Evolutionary conservation across 768 basidiomycete genomes (phyloP).

Genomic region (Stropharia rugosoannulata): DNA sequence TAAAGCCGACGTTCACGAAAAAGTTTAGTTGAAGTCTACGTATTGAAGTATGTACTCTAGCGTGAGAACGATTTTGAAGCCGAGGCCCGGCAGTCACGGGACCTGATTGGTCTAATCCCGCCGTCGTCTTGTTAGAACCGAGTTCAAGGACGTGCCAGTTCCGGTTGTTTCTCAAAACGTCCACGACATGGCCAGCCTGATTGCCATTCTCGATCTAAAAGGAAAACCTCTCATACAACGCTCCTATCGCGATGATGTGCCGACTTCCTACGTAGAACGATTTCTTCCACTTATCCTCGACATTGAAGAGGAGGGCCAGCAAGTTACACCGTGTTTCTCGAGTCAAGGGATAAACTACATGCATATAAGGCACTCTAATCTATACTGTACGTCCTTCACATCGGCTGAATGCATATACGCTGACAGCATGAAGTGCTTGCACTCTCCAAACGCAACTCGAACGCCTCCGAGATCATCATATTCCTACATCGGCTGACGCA

Average conservation of each 20-base stretch:
- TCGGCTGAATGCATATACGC: neutral
- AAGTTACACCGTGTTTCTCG: slow-evolving; percentile 95
- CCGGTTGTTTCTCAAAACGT: neutral
- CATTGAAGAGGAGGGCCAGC: slow-evolving; percentile 95
- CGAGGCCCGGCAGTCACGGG: too few species aligned
- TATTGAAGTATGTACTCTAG: too few species aligned
- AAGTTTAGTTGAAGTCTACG: too few species aligned
- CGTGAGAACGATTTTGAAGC: too few species aligned
- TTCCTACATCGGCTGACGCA: slow-evolving; percentile 93
- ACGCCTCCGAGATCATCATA: slow-evolving; percentile 94
- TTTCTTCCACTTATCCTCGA: slow-evolving; percentile 93
- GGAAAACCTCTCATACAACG: slow-evolving; percentile 97
- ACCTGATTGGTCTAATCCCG: too few species aligned
- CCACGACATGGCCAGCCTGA: slow-evolving; percentile 52
- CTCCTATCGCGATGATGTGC: slow-evolving; percentile 95
- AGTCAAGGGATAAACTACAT: slow-evolving; percentile 96
- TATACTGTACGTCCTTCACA: slow-evolving; percentile 73
- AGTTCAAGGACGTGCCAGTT: neutral
- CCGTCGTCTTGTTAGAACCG: too few species aligned
- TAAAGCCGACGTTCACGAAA: too few species aligned
- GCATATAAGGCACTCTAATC: slow-evolving; percentile 97
- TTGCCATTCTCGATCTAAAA: slow-evolving; percentile 97
- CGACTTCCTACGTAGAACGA: slow-evolving; percentile 84
- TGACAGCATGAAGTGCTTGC: slow-evolving; percentile 69
- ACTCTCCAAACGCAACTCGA: slow-evolving; percentile 92